Base-by-base conservation (phyloP, 1,284 basidiomycete species). In the Cryptococcus neoformans region DNA sequence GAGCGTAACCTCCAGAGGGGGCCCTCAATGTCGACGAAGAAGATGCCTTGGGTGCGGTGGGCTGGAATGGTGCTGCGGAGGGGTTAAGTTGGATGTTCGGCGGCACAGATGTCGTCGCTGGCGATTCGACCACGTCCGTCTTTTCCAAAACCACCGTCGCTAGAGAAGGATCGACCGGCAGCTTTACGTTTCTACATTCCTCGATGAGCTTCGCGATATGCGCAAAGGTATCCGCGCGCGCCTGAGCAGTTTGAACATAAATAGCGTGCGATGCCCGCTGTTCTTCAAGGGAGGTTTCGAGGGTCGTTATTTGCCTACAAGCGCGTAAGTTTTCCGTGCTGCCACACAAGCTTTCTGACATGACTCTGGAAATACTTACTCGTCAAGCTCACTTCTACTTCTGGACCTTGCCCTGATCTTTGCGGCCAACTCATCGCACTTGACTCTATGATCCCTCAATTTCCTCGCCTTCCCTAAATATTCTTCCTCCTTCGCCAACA, bases 361-460 rank as follows among this genome's bases (percentile, higher is more conserved):
- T 9, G 46, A 16, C 46, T 12, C 49, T 51, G n/a, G 37, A 28
- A 7, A 9, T 4, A 69, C 72, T 63, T 55, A 76, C 74, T 68
- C 72, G 14, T 72, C 67, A 2, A 76, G 66, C 55, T 74, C 68
- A 10, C 56, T 56, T 44, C 69, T 59, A 3, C 57, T 66, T 58
- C 63, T 69, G 9, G 63, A 64, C 21, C 68, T 55, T 8, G 67
- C 63, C 0, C 51, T 42, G 21, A 76, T 73, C 59, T 59, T 63
- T 52, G 56, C 62, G 1, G 72, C 72, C 6, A 74, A 63, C 47
- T 67, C 69, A 56, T 76, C 72, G 45, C 74, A 76, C 54, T 67
- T 64, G 14, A 71, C 62, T 49, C 64, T 62, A 53, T 68, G 62
- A 41, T 72, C 70, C 16, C 72, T 59, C 56, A 73, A 64, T 34